phyloP scores from a whole-genome alignment of 1,284 basidiomycete species.

The Cystobasidiaceae sp. region DNA sequence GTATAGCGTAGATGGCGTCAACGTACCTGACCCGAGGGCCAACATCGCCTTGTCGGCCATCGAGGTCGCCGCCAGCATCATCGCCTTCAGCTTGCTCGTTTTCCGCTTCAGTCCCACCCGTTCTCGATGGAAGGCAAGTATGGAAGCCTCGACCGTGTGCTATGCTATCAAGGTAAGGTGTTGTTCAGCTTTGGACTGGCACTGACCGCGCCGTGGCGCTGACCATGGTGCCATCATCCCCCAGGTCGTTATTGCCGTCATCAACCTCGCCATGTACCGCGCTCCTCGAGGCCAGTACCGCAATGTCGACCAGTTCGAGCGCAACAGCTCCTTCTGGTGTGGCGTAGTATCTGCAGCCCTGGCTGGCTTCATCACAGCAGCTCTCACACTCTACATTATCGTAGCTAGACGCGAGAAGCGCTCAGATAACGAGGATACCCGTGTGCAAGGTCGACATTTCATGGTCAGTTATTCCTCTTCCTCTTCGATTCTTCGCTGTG shows the following conservation, averaged over 20 bases:
- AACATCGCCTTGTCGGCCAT: constrained; percentile 48
- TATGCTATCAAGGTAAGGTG: constrained; percentile 51
- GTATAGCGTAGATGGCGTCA: constrained; percentile 43
- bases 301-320: constrained; percentile 44
- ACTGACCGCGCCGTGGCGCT: too few species aligned
- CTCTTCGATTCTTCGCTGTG: too few species aligned
- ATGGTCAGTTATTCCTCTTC: too few species aligned
- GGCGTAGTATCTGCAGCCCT: constrained; percentile 48
- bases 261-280: constrained; percentile 49
- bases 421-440: neutral
- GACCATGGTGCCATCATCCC: too few species aligned
- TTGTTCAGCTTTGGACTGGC: too few species aligned
- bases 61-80: constrained; percentile 48
- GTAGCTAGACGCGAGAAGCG: neutral
- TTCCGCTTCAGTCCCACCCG: constrained; percentile 47
- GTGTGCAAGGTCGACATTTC: neutral
- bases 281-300: constrained; percentile 43
- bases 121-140: constrained; percentile 44
- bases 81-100: constrained; percentile 49
- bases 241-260: constrained; percentile 46
- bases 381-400: constrained; percentile 44
- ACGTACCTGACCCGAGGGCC: constrained; percentile 43
- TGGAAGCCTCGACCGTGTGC: constrained; percentile 46
- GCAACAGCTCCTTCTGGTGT: constrained; percentile 50
- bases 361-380: constrained; percentile 46